These are phyloP conservation scores for Citrus australasica DNA, from an alignment of 345 rosid genomes.

Conservation along the genomic window DNA sequence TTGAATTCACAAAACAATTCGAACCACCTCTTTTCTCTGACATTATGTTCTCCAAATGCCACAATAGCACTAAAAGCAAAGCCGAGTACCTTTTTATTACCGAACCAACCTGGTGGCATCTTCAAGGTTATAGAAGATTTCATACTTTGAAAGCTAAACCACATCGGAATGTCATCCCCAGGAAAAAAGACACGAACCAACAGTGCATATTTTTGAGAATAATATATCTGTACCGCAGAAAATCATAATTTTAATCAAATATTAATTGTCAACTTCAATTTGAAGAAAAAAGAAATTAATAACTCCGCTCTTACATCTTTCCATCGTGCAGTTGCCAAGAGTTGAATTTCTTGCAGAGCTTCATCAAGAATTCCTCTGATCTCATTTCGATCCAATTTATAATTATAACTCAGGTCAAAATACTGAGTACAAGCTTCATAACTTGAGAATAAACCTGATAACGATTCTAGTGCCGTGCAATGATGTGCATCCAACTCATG, in stretches of 20 bases:
- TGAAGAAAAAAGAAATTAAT: too few species aligned
- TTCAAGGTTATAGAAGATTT: background rate
- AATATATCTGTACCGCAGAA: background rate
- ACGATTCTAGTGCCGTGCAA: background rate
- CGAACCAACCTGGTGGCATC: too few species aligned
- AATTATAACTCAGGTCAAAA: too few species aligned
- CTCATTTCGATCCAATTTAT: too few species aligned
- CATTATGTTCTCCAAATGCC: too few species aligned
- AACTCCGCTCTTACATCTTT: background rate
- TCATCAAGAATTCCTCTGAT: background rate
- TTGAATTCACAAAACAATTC: too few species aligned
- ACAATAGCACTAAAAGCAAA: too few species aligned
- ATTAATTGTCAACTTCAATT: too few species aligned
- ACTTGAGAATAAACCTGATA: background rate
- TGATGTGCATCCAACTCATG: background rate
- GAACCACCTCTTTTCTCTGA: too few species aligned
- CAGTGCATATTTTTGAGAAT: background rate
- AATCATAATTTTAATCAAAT: too few species aligned
- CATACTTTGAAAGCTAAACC: background rate
- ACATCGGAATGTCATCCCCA: background rate
- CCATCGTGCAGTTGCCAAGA: background rate
- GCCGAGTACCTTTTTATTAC: too few species aligned
- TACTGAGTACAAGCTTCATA: background rate
- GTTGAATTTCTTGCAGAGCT: background rate
- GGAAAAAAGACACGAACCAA: background rate